These are phyloP conservation scores for Camelina sativa DNA, from an alignment of 345 rosid genomes.

Conservation along the genomic window DNA sequence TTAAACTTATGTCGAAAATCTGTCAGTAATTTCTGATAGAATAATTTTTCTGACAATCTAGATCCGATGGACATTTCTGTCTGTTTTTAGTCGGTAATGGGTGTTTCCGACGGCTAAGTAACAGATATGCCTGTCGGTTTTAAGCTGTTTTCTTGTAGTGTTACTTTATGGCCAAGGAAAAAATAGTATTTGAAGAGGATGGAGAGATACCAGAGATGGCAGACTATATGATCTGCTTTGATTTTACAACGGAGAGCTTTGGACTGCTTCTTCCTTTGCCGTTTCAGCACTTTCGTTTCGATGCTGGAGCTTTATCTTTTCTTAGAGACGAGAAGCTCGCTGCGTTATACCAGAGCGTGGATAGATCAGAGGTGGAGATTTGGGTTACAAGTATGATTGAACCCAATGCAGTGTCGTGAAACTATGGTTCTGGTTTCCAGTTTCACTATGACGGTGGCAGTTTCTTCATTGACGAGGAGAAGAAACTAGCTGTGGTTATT, in stretches of 20 bases:
- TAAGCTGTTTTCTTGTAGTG: no score
- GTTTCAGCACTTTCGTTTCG: neutral
- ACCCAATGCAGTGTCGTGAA: neutral
- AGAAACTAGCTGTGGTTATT: neutral
- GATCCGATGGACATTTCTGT: no score
- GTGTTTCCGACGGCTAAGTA: no score
- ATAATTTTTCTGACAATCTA: no score
- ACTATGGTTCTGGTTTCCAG: neutral
- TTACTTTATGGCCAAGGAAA: neutral
- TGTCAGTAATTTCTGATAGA: no score
- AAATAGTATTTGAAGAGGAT: neutral
- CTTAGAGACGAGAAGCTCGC: neutral
- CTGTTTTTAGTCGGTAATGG: no score
- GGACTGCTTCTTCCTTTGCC: neutral
- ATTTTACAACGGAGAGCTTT: slow-evolving; percentile 4
- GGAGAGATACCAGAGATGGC: neutral
- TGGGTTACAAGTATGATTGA: neutral
- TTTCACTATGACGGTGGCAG: neutral
- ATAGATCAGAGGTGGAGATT: neutral
- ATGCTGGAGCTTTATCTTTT: neutral
- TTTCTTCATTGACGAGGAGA: slow-evolving; percentile 15
- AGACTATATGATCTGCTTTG: neutral
- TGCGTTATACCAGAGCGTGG: neutral
- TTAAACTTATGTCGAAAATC: no score
- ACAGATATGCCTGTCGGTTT: no score